Conservation (phyloP, 208 protist genomes). For the Acanthamoeba royreba region DNA sequence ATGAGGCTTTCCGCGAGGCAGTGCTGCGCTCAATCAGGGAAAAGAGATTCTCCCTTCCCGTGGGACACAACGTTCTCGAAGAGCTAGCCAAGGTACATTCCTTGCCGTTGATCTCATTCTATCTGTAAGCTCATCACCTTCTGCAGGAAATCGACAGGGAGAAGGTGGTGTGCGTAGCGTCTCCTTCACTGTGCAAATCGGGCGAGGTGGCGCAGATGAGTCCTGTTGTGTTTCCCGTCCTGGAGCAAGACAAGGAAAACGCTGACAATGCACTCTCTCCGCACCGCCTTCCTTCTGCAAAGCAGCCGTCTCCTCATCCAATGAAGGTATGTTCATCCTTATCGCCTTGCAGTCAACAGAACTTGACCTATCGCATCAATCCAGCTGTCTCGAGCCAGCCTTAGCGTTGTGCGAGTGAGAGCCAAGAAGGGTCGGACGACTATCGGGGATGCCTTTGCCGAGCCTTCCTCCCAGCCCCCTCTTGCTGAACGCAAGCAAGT, state of each 20-base stretch:
- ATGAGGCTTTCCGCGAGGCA: not conserved
- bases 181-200: not conserved
- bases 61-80: not conserved
- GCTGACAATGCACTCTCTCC: not conserved
- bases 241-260: not conserved
- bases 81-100: not conserved
- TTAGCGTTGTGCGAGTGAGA: not conserved
- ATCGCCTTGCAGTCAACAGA: too few species aligned
- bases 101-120: not conserved
- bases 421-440: not conserved
- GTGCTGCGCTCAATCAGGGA: not conserved
- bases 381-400: not conserved
- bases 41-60: not conserved
- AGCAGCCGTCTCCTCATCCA: not conserved
- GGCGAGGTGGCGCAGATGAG: not conserved
- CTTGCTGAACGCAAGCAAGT: not conserved
- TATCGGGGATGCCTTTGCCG: not conserved
- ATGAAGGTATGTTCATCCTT: not conserved
- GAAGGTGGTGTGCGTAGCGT: not conserved
- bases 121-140: not conserved
- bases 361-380: too few species aligned
- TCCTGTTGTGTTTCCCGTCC: not conserved
- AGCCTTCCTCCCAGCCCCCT: not conserved
- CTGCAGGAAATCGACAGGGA: not conserved
- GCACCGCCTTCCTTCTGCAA: not conserved